Conservation (phyloP, 2,329 filamentous ascomycete species). For the Sordariomycetes sp. region DNA sequence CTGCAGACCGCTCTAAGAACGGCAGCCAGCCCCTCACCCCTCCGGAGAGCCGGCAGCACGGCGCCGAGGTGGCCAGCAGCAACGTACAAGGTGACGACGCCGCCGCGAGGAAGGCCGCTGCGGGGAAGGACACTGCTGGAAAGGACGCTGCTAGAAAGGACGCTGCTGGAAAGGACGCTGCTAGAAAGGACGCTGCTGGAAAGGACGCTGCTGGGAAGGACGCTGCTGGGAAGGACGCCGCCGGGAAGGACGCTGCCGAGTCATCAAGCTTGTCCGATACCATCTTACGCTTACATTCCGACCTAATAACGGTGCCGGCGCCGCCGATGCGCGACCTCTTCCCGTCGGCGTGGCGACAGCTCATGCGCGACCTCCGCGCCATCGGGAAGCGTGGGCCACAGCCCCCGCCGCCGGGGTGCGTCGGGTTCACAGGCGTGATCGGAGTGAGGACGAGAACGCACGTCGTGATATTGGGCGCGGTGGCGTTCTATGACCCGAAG, state of each 20-base stretch:
- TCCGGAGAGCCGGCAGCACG: neutral
- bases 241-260: neutral
- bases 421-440: constrained; percentile 34
- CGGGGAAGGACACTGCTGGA: neutral
- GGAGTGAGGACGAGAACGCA: constrained; percentile 28
- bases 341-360: neutral
- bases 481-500: constrained; percentile 38
- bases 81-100: neutral
- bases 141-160: neutral
- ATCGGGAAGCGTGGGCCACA: constrained; percentile 22
- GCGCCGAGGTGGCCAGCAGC: neutral
- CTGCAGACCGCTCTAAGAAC: neutral
- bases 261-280: neutral
- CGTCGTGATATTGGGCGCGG: constrained; percentile 30
- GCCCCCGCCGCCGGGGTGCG: constrained; percentile 31
- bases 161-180: neutral
- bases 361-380: neutral
- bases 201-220: neutral
- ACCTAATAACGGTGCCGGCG: too few species aligned
- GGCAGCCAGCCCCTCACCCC: neutral
- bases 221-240: neutral
- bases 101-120: neutral
- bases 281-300: neutral
- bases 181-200: too few species aligned
- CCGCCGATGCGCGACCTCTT: neutral